These are phyloP conservation scores for Chytridiales sp. DNA, from an alignment of 371 early-diverging fungal genomes.

Conservation along the genomic window DNA sequence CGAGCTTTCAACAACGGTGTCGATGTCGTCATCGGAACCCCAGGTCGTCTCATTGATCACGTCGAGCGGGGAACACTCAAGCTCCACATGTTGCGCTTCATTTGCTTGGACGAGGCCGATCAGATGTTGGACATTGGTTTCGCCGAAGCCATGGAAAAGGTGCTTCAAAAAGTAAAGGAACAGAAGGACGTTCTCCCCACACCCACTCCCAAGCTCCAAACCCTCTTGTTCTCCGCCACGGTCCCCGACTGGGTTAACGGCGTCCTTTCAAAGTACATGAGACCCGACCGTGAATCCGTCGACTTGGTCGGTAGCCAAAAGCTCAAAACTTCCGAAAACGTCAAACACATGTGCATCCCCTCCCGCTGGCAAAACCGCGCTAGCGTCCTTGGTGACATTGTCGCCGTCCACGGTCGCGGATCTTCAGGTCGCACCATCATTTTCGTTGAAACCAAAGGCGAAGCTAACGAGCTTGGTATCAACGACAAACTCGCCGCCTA, in stretches of 20 bases:
- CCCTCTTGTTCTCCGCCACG: constrained; percentile 84
- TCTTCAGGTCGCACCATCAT: constrained; percentile 80
- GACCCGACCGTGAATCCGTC: constrained; percentile 74
- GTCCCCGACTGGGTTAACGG: constrained; percentile 81
- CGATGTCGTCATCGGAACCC: constrained; percentile 96
- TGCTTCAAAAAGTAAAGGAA: constrained; percentile 70
- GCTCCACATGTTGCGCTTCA: constrained; percentile 60
- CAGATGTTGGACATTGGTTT: constrained; percentile 88
- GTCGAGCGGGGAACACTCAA: constrained; percentile 82
- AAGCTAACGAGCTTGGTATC: constrained; percentile 84
- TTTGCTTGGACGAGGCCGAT: constrained; percentile 96
- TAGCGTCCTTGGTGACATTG: constrained; percentile 81
- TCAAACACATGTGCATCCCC: constrained; percentile 80
- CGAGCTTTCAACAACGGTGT: constrained; percentile 80
- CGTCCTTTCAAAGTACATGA: constrained; percentile 81
- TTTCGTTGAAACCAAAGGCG: constrained; percentile 90
- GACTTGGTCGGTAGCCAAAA: constrained; percentile 76
- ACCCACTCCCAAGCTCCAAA: constrained; percentile 61
- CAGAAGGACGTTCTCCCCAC: constrained; percentile 67
- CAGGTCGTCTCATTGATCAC: constrained; percentile 95
- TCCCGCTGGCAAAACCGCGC: constrained; percentile 74
- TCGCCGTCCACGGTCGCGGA: constrained; percentile 71
- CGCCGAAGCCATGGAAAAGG: constrained; percentile 82
- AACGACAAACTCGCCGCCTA: constrained; percentile 70
- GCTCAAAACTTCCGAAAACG: constrained; percentile 74